phyloP scores from a whole-genome alignment of 2,329 filamentous ascomycete genomes.

The Arthrinium puccinioides region DNA sequence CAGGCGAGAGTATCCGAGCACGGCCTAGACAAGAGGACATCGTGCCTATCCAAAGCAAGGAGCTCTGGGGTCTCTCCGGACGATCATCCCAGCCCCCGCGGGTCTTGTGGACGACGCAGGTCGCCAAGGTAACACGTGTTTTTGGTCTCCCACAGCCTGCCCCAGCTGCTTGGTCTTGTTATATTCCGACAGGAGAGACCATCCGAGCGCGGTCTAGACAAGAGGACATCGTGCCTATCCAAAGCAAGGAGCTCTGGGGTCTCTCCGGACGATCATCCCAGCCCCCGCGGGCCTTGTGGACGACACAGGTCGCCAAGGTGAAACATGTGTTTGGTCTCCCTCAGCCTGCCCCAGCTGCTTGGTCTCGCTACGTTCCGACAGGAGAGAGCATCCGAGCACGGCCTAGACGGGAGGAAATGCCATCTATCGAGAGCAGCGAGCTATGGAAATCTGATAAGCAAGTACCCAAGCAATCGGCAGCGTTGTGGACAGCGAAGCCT shows the following conservation, averaged over 20 bases:
- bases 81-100: too few relatives aligned
- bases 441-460: neutral
- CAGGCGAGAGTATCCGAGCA: neutral
- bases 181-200: neutral
- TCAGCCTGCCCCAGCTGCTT: constrained; percentile 29
- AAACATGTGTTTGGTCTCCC: constrained; percentile 15
- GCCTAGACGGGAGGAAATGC: too few relatives aligned
- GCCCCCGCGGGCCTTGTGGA: neutral
- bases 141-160: constrained; percentile 1
- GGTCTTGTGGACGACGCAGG: neutral
- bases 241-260: constrained; percentile 1
- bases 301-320: neutral
- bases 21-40: constrained; percentile 1
- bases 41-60: neutral
- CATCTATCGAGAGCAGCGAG: neutral
- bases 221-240: constrained; percentile 1
- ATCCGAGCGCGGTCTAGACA: neutral
- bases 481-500: neutral
- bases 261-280: neutral
- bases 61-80: too few relatives aligned
- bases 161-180: neutral
- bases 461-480: neutral
- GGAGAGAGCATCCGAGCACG: neutral
- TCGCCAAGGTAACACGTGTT: neutral
- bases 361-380: constrained; percentile 24